Evolutionary conservation across 2,329 filamentous ascomycete genomes (phyloP), one percentile per base, ranked within the genome.

Genomic region (Aspergillus sclerotialis): DNA sequence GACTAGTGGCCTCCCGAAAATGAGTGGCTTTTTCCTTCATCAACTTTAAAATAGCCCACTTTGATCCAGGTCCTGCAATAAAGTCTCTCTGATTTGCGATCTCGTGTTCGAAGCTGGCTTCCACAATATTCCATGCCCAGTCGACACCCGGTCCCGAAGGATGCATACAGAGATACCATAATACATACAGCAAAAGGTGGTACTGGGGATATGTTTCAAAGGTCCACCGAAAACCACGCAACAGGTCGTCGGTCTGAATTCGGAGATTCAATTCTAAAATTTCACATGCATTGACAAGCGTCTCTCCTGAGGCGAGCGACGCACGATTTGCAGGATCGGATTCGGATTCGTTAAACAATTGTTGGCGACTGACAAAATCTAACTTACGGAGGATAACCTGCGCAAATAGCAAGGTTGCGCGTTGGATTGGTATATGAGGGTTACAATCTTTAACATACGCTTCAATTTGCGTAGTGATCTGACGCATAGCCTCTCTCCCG

Each of bases 401-500:
- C 2, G 50, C 40, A 0, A 54, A 45, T 1, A 45, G 33, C 25
- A 52, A 36, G 1, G 50, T 51, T 33, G 54, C 44, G 14, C 62
- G 56, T 28, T 57, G 46, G 0, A 45, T 33, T 3, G 75, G 75
- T 0, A 76, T 58, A 0, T 65, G 64, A 46, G 71, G 70, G 38
- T 77, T 73, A 40, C 68, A 73, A 18, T 69, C 56, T 18, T 60
- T 55, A 11, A 75, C 46, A 29, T 71, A 72, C 28, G 63, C 60
- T n/a, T 67, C 60, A 37, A 75, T 57, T 2, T 61, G 52, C 30
- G 71, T 63, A 32, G 64, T 58, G 15, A 65, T 52, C 2, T 55
- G 61, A 23, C 69, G 68, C 6, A 55, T 49, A 13, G 59, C 58
- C 1, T 63, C 55, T 4, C 60, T 59, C 3, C 64, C 13, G 5